Evolutionary conservation across 2,329 filamentous ascomycete genomes (phyloP), one percentile per base, ranked within the genome.

Genomic region (Westerdykella aurantiaca): DNA sequence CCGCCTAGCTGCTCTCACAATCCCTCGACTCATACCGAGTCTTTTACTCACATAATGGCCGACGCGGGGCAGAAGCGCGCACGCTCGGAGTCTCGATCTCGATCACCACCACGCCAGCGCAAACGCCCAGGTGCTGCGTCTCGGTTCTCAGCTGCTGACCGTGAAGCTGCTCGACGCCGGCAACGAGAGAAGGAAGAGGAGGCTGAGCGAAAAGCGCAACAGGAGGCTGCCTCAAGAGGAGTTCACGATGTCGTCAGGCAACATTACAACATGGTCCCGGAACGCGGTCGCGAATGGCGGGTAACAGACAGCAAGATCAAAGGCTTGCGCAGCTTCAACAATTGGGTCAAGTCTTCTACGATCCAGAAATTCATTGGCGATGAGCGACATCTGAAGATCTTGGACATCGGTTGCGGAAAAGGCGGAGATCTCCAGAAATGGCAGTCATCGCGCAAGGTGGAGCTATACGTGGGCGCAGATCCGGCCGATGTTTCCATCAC

Each of bases 291-390:
- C 42, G 89, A 96, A 60, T 98, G 93, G 91, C 82, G 93, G 39
- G 88, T 86, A 64, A 95, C 88, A 6, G 89, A 95, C 60, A 95
- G 87, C 67, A 85, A 87, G 59, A 98, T 98, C 73, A 95, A 94
- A 71, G 93, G 93, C 0, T 73, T 98, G 42, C 82, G 93, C 42
- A 88, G 86, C 54, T 93, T 95, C 75, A 98, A 98, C 72, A 98
- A 98, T 69, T 98, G 93, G 93, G 80, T 98, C 70, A 98, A 98
- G 75, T 95, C 88, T 63, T 91, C 87, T 39, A 81, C 97, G 55
- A 97, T 98, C 55, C 90, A 97, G 64, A 96, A 95, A 65, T 97
- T 96, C 70, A 65, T 64, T 33, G 69, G 69, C 39, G 69, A 73
- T 29, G 64, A 68, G 45, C 66, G 65, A n/a, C 60, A 82, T 44